Evolutionary conservation across 441 rosid species (phyloP), one percentile per base, ranked within the genome.

Genomic region (Populus hybrid): DNA sequence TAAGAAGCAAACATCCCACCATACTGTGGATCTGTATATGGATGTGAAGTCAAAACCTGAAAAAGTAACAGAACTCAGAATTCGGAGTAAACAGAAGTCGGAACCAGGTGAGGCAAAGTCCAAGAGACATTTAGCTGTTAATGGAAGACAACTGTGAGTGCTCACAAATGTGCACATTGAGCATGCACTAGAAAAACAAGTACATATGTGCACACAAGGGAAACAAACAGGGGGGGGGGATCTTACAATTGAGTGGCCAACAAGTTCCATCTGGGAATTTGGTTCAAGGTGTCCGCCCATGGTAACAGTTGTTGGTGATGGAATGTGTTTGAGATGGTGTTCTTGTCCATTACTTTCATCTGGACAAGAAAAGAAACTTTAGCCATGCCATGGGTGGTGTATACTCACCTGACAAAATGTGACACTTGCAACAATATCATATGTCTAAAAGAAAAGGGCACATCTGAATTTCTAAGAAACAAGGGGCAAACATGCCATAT

Each of bases 191-290:
- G 57, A 14, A 4, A 46, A 46, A 46, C 57, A 12, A 14, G 0
- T 46, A 20, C 57, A 11, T 14, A 3, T 73, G 68, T 23, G 71
- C 9, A 67, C 20, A 10, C 38, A 16, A 16, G 32, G 70, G 50
- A 40, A 40, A 34, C 36, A 34, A 28, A 6, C 72, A 69, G 26
- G 63, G 30, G 42, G 46, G 30, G 20, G 42, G 74, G 50, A 54
- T 26, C 87, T 81, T 80, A 90, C 94, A 73, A 90, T 85, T 36
- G 92, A 89, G 85, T 88, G 92, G 72, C 94, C 91, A 23, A 87
- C 90, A 63, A 88, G 88, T 83, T 88, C 92, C 91, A 82, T 85
- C 40, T 87, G 88, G 67, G 90, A 86, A 82, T 84, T 87, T 20
- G 80, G 80, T 71, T 86, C 91, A 74, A 77, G 72, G 69, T 81